Percentiles rank a stretch among this genome's conserved stretches.
Conservation (phyloP, 345 rosid genomes). For the Dimocarpus longan region DNA sequence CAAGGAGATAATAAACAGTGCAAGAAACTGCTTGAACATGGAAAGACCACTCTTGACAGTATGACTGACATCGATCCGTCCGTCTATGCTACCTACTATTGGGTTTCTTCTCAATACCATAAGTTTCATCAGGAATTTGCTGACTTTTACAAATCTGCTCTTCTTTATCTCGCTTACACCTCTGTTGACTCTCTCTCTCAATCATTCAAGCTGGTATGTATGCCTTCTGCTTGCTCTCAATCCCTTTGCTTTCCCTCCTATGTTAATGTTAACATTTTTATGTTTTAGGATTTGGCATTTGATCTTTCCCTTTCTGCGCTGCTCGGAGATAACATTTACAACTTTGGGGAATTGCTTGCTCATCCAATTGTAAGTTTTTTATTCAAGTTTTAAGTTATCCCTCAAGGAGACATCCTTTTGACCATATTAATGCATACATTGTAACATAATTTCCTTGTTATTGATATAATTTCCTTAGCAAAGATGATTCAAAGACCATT, state of each 20-base stretch:
- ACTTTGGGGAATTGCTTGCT: constrained; percentile 97
- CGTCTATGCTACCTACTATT: constrained; percentile 81
- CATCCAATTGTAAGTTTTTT: constrained; percentile 88
- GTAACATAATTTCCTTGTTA: not conserved
- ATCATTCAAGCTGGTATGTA: constrained; percentile 85
- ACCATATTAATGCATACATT: not conserved
- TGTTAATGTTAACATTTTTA: constrained; percentile 16
- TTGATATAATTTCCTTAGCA: not conserved
- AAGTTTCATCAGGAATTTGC: constrained; percentile 87
- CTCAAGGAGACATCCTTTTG: not conserved
- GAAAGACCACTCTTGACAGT: constrained; percentile 79
- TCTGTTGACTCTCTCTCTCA: constrained; percentile 92
- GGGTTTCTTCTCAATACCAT: constrained; percentile 93
- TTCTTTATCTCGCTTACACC: constrained; percentile 93
- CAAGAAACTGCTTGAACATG: constrained; percentile 90
- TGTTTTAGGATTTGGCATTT: constrained; percentile 89
- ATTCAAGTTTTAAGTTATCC: no score
- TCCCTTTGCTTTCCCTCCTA: not conserved
- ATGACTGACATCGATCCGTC: constrained; percentile 99
- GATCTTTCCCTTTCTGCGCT: constrained; percentile 97
- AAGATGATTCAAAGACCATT: not conserved
- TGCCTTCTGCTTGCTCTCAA: no score
- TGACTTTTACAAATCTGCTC: constrained; percentile 89
- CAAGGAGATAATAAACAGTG: constrained; percentile 87
- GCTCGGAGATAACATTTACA: constrained; percentile 97